Base-by-base conservation (phyloP, 495 filamentous ascomycete genomes). In the Xylaria scruposa region DNA sequence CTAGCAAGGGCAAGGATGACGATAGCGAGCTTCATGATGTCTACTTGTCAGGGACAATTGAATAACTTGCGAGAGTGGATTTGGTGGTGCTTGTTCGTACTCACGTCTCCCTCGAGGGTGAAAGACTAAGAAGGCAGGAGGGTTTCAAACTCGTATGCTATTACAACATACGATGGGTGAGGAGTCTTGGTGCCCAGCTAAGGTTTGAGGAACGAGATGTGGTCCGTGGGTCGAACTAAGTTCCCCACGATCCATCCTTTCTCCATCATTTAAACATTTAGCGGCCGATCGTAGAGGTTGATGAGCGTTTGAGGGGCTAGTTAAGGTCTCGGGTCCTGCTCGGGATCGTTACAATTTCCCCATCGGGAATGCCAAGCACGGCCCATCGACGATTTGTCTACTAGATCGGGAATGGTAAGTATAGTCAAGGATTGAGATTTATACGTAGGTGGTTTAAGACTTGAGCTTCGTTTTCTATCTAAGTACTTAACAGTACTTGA, bases 1-100 rank as follows among this genome's bases (percentile, higher is more conserved):
- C 65, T 73, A 65, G 78, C 79, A 47, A 81, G 60, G 33, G 77
- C 74, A 42, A 82, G 75, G 8, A 75, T 61, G 62, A 83, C 36
- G 63, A 83, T 72, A 53, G 78, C 68, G 70, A 75, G 29, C 80
- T 80, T 86, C 84, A 86, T 87, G 58, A 29, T 79, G 72, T 64
- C 47, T 63, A 64, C 62, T 26, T 4, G 15, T 40, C 59, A 56
- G 61, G 38, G 29, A 76, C 56, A 31, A 53, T 54, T 54, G 64
- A 31, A 33, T 65, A 15, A 19, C 12, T 3, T 24, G 24, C 40
- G 29, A 26, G 24, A 21, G 24, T 1, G 21, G 60, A 46, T 42
- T 26, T 19, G 21, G 5, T 51, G 49, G 38, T 42, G 38, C 9
- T 42, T 42, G 49, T 51, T 9, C n/a, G 49, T 51, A 51, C 49